These are phyloP conservation scores for Thymus quinquecostatus DNA, from an alignment of 257 asterid species.

Conservation along the genomic window DNA sequence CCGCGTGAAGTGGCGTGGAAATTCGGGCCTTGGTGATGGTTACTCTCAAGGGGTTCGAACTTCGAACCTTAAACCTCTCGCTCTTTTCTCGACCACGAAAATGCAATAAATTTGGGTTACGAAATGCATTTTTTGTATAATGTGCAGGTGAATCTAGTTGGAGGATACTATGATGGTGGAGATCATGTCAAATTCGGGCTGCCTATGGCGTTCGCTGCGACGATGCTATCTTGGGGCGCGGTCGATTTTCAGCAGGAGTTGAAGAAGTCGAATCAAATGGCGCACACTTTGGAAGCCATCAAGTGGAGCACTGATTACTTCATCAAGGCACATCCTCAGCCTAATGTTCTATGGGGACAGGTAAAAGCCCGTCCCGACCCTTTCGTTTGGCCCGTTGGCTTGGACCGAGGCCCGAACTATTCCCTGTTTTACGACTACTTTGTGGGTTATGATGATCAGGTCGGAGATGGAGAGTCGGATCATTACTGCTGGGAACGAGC, in stretches of 20 bases:
- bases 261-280: slow-evolving; percentile 54
- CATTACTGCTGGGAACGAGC: slow-evolving; percentile 85
- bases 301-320: slow-evolving; percentile 83
- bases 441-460: slow-evolving; percentile 33
- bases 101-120: neutral
- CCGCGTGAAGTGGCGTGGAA: slow-evolving; percentile 63
- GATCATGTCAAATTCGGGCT: slow-evolving; percentile 78
- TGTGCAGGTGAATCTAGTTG: slow-evolving; percentile 64
- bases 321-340: slow-evolving; percentile 67
- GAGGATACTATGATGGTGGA: slow-evolving; percentile 86
- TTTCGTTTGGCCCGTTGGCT: neutral
- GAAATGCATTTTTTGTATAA: neutral
- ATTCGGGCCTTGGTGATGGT: slow-evolving; percentile 69
- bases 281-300: slow-evolving; percentile 60
- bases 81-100: neutral
- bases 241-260: slow-evolving; percentile 53
- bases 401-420: too few species aligned
- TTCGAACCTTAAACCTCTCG: slow-evolving; percentile 17
- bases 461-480: slow-evolving; percentile 74
- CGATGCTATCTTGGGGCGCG: slow-evolving; percentile 72
- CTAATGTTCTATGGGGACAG: slow-evolving; percentile 73
- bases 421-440: neutral
- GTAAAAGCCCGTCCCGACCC: neutral
- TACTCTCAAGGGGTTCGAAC: slow-evolving; percentile 55
- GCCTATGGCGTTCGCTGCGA: slow-evolving; percentile 67